Evolutionary conservation across 1,284 basidiomycete genomes (phyloP), one percentile per base, ranked within the genome.

Genomic region (Cryptococcus neoformans): DNA sequence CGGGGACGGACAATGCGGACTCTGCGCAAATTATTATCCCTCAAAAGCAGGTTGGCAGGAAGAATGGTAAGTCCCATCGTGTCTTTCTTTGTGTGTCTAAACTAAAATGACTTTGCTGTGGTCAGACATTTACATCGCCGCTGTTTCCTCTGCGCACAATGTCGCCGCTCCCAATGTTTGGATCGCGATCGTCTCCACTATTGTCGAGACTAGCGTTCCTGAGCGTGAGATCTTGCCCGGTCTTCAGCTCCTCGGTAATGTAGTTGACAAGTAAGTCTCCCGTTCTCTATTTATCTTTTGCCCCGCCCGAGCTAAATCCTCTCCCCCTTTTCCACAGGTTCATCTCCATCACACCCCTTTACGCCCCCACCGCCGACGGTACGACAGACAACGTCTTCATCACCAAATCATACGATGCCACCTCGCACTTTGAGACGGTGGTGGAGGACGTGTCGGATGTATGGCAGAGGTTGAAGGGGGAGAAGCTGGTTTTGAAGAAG

Each of bases 361-460:
- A 95, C 81, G 89, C 87, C 52, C 94, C 96, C 7, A 91, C 92
- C 8, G 83, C 89, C 39, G 80, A 84, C 47, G 96, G 96, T 56
- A 76, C 74, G 56, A 72, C 83, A 63, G 82, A 84, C 48, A 90
- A 94, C 81, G 90, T 99, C 74, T 99, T 91, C 81, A 87, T 99
- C 80, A 98, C 96, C 57, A 90, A 89, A 58, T 97, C 93, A 6
- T 98, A 98, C 79, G 96, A 99, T 76, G 93, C 96, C 10, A 98
- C 96, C 8, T 94, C 91, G 50, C 96, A 99, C 81, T 99, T 99
- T 73, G 96, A 99, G 83, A 97, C 94, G 42, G 92, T 94, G 54
- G 90, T 92, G 44, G 91, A 95, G 56, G 93, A 96, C 63, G 94
- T 98, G 44, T 86, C 88, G 62, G 88, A 95, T 76, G 90, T 96